phyloP scores from a whole-genome alignment of 345 rosid genomes.

The Durio zibethinus region DNA sequence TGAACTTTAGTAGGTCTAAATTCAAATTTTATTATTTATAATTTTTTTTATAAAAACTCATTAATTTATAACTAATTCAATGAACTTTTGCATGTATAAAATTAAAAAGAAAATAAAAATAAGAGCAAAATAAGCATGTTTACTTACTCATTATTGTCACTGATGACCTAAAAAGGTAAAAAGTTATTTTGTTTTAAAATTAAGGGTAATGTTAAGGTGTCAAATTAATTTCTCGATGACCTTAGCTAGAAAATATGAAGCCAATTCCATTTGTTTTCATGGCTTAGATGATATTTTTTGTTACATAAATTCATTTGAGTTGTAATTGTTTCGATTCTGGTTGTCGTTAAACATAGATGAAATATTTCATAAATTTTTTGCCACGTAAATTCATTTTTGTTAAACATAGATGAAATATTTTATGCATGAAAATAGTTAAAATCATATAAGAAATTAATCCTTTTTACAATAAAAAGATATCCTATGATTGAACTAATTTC shows the following conservation, averaged over 20 bases:
- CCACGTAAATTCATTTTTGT: too few species aligned
- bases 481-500: too few species aligned
- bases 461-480: too few species aligned
- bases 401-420: too few species aligned
- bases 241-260: background rate
- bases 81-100: background rate
- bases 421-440: background rate
- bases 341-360: background rate
- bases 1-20: too few species aligned
- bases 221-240: background rate
- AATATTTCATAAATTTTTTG: too few species aligned
- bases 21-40: too few species aligned
- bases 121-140: background rate
- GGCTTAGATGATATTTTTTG: background rate
- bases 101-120: background rate
- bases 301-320: background rate
- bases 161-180: background rate
- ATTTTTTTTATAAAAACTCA: too few species aligned
- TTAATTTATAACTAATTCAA: background rate
- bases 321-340: background rate
- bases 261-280: background rate
- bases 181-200: background rate
- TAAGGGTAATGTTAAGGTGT: background rate
- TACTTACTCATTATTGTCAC: background rate
- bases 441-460: background rate